Base-by-base conservation (phyloP, 2,329 filamentous ascomycete species). In the Colletotrichum acutatum region DNA sequence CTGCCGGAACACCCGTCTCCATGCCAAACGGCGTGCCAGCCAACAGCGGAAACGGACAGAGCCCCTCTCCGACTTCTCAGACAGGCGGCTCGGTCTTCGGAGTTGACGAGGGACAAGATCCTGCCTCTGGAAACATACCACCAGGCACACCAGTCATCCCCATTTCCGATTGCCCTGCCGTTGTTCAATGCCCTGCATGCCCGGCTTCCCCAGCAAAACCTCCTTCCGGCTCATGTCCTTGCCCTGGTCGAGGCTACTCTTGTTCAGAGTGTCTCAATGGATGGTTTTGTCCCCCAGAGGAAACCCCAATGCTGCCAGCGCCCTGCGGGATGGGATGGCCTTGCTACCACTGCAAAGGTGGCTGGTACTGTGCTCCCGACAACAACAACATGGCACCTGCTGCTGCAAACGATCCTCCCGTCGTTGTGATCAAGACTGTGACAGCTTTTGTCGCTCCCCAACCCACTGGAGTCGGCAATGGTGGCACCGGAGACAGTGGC, bases 321-420 rank as follows among this genome's bases (percentile, higher is more conserved):
- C 76, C 78, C 2, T 81, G 79, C 53, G 80, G 79, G 0, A 70
- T 78, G 52, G 80, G 79, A 6, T 81, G 79, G 80, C 78, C 78
- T 26, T 82, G 80, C 28, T 78, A 78, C 49, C 79, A 81, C 53
- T 81, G 80, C 60, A 64, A 72, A 37, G 76, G 76, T 4, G 79
- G 79, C 14, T 80, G 75, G 69, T 82, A 79, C 56, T 81, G 79
- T 52, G 75, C 74, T 52, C 64, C 76, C 16, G 62, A 61, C 19
- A 57, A 63, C 7, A 65, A 30, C 4, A 67, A 68, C 6, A 28
- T 26, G 19, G n/a, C 32, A 22, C 37, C 61, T 1, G 64, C 71
- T 56, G 57, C 34, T 9, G 42, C 62, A 7, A 32, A 71, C 12
- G 54, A 52, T 1, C 46, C 62, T 24, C 12, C 72, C 0, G 59